These are phyloP conservation scores for Atalantia buxifolia DNA, from an alignment of 345 rosid genomes.

Conservation along the genomic window DNA sequence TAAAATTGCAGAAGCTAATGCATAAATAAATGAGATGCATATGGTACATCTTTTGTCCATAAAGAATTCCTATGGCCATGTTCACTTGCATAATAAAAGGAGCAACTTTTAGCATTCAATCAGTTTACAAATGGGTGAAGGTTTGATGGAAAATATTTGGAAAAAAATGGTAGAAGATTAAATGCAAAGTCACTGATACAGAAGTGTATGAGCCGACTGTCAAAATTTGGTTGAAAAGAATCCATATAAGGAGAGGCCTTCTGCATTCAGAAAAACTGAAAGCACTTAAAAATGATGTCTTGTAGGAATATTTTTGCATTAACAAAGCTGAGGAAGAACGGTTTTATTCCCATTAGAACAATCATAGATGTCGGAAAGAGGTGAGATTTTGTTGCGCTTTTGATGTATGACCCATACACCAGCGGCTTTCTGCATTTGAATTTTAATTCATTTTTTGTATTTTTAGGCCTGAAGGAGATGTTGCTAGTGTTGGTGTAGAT, in stretches of 20 bases:
- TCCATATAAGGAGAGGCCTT: neutral
- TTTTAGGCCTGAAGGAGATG: conserved; percentile 37
- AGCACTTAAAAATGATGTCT: neutral
- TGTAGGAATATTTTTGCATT: neutral
- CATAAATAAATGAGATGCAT: neutral
- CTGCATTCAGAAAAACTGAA: neutral
- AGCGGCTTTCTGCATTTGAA: neutral
- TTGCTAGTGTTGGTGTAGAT: conserved; percentile 31
- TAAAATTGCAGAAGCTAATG: too few species aligned
- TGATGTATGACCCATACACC: neutral
- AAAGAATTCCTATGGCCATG: neutral
- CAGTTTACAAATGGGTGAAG: too few species aligned
- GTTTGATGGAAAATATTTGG: too few species aligned
- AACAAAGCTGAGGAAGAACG: neutral
- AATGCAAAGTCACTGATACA: neutral
- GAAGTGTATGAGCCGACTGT: neutral
- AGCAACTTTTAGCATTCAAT: too few species aligned
- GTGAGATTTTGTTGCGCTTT: neutral
- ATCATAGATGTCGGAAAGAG: conserved; percentile 11
- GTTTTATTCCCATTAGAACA: neutral
- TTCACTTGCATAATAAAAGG: neutral
- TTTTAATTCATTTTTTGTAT: neutral
- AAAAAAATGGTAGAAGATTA: too few species aligned
- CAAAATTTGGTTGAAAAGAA: too few species aligned
- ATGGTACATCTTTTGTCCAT: too few species aligned